Evolutionary conservation across 2,329 filamentous ascomycete species (phyloP), one percentile per base, ranked within the genome.

Genomic region (Plenodomus tracheiphilus): DNA sequence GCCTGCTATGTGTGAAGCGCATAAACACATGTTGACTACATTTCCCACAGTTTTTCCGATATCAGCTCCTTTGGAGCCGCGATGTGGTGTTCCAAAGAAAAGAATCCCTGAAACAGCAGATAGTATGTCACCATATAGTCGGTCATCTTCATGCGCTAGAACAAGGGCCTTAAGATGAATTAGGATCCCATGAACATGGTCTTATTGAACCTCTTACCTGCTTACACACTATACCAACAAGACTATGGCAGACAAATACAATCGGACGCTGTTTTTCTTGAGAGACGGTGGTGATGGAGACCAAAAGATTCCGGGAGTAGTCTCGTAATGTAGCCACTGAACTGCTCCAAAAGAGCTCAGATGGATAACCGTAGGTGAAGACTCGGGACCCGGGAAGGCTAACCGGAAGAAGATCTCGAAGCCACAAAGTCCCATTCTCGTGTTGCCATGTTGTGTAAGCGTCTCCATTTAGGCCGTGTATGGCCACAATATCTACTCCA

Each of bases 401-500:
- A 28, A 30, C 38, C 16, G 72, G 72, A 19, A 77, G 58, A 19
- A 74, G 62, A 51, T 74, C 57, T 39, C 49, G 51, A n/a, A 77
- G 61, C 74, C 74, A 76, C 22, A 67, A 56, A 3, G 58, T 61
- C 5, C 53, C 54, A 38, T 65, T 56, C 18, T 61, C 44, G 16
- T 66, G 62, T n/a, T 68, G 71, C 73, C 74, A 77, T 39, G 74
- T 74, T 21, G 61, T 61, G 21, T 65, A 62, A 5, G 69, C 64
- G 47, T 76, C 54, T 13, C 74, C 74, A 53, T 73, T 73, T 13
- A 77, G 67, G 15, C 74, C 73, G 56, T 76, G 74, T 25, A 77
- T 71, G 5, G 75, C 75, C 21, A 77, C 65, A 25, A 74, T 72
- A 46, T 65, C 60, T 28, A 62, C 54, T 32, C 45, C 55, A 41